phyloP scores from a whole-genome alignment of 768 basidiomycete genomes.

The Suillus tomentosus region DNA sequence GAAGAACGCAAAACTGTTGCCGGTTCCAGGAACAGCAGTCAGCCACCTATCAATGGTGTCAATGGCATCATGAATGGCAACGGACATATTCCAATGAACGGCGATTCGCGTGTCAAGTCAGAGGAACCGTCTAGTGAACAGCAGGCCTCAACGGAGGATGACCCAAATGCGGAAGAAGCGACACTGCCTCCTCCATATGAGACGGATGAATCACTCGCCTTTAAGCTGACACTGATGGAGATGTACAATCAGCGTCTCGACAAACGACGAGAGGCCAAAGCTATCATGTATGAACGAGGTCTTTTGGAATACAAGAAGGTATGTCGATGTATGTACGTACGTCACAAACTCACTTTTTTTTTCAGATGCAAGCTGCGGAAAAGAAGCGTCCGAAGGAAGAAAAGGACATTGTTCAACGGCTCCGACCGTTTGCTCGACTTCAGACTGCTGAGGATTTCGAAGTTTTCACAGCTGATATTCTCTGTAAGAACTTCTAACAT shows the following conservation, averaged over 20 bases:
- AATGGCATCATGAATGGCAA: constrained; percentile 40
- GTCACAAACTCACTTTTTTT: background rate
- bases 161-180: constrained; percentile 62
- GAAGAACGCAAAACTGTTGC: constrained; percentile 39
- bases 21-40: constrained; percentile 24
- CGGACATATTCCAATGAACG: constrained; percentile 41
- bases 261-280: constrained; percentile 82
- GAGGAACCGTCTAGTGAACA: constrained; percentile 51
- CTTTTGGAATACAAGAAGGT: constrained; percentile 96
- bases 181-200: constrained; percentile 80
- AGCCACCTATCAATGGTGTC: constrained; percentile 24
- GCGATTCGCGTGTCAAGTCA: constrained; percentile 36
- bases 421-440: constrained; percentile 88
- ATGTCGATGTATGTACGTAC: background rate
- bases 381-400: constrained; percentile 92
- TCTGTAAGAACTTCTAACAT: constrained; percentile 61
- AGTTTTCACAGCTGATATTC: constrained; percentile 79
- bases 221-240: constrained; percentile 88
- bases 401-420: constrained; percentile 83
- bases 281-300: constrained; percentile 88
- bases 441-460: constrained; percentile 94
- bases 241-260: constrained; percentile 90
- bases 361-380: constrained; percentile 85
- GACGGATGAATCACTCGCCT: constrained; percentile 76
- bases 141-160: constrained; percentile 45